Conservation (phyloP, 805 yeast species). For the Kodamaea kaohsiungensis region DNA sequence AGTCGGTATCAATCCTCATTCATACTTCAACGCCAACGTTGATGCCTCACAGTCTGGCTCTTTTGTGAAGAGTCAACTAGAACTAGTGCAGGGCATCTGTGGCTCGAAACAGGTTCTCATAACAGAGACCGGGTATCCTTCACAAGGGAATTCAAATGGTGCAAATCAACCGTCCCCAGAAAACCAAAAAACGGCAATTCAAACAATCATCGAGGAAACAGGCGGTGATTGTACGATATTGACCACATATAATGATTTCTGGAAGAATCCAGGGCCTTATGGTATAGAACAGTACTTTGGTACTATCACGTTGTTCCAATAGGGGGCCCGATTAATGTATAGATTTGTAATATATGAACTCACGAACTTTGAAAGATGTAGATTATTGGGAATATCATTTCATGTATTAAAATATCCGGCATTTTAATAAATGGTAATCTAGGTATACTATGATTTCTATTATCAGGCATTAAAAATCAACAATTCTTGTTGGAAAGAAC, state of each 20-base stretch:
- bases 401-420: neutral
- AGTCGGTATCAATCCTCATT: constrained; percentile 84
- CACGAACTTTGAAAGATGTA: neutral
- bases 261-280: constrained; percentile 85
- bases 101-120: constrained; percentile 54
- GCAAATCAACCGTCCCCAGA: constrained; percentile 65
- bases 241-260: constrained; percentile 78
- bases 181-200: constrained; percentile 73
- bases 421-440: no score
- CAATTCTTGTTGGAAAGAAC: constrained; percentile 56
- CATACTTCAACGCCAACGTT: constrained; percentile 71
- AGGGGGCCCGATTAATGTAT: constrained; percentile 4
- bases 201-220: constrained; percentile 56
- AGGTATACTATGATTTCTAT: no score
- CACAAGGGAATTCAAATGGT: constrained; percentile 71
- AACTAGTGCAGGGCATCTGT: constrained; percentile 57
- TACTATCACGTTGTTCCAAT: constrained; percentile 42
- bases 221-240: constrained; percentile 68
- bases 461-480: constrained; percentile 58
- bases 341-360: neutral
- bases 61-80: constrained; percentile 65
- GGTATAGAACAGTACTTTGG: constrained; percentile 91
- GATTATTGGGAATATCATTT: no score
- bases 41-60: constrained; percentile 69
- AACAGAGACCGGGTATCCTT: constrained; percentile 91